A percentile compares a stretch with the other conserved stretches of the same genome.
These are phyloP conservation scores for Suillus luteus DNA, from an alignment of 768 basidiomycete species.

Conservation along the genomic window DNA sequence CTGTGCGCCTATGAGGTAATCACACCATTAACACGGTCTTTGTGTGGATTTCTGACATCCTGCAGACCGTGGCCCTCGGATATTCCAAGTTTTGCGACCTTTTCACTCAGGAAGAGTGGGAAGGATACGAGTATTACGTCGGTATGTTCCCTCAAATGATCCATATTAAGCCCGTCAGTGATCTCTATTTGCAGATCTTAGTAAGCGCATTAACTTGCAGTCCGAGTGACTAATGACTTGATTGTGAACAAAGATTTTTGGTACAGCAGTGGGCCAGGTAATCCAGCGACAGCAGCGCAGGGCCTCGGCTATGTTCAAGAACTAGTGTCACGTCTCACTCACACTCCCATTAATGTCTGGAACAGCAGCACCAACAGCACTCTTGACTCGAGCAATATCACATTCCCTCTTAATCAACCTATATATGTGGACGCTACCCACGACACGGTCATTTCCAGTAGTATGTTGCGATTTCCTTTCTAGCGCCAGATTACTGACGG, in stretches of 20 bases:
- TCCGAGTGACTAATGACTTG: neutral
- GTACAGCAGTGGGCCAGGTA: slow-evolving; percentile 46
- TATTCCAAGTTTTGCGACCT: slow-evolving; percentile 51
- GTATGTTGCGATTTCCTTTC: slow-evolving; percentile 20
- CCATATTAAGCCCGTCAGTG: neutral
- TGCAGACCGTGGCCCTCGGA: slow-evolving; percentile 50
- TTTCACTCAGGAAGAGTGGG: slow-evolving; percentile 56
- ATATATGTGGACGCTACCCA: slow-evolving; percentile 50
- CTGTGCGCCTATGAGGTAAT: slow-evolving; percentile 43
- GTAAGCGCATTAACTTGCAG: slow-evolving; percentile 13
- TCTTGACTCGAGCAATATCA: slow-evolving; percentile 40
- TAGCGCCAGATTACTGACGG: neutral
- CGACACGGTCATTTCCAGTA: slow-evolving; percentile 45
- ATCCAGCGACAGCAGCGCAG: slow-evolving; percentile 40
- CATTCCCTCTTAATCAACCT: slow-evolving; percentile 38
- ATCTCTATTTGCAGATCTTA: slow-evolving; percentile 4
- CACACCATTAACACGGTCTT: neutral
- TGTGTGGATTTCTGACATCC: neutral
- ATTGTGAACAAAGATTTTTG: slow-evolving; percentile 23
- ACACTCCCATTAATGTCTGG: slow-evolving; percentile 38
- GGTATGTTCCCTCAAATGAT: slow-evolving; percentile 22
- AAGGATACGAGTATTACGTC: slow-evolving; percentile 46
- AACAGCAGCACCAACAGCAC: slow-evolving; percentile 50
- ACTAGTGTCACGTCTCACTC: slow-evolving; percentile 43
- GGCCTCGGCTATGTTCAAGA: slow-evolving; percentile 46